Base-by-base conservation (phyloP, 2,329 filamentous ascomycete genomes). In the Coniochaeta sp. region DNA sequence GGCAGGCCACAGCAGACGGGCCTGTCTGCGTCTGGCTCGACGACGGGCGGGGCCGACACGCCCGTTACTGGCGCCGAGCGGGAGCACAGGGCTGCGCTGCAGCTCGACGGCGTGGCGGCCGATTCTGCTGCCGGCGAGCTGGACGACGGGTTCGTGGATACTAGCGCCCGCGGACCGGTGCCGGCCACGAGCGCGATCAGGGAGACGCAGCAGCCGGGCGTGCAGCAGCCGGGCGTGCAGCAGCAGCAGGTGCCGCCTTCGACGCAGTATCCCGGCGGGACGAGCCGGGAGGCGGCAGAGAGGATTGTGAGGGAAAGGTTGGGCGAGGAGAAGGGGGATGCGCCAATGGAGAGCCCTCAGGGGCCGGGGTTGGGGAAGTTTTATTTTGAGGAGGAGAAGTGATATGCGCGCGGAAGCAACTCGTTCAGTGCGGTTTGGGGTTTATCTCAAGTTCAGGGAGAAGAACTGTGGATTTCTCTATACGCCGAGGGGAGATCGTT, bases 101-200 rank as follows among this genome's bases (percentile, higher is more conserved):
- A 85, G 75, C 71, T 87, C 52, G 83, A 89, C 62, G 85, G 84
- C 1, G 76, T 87, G 35, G 79, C 82, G 1, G 66, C 71, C 3
- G 85, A 85, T 60, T 75, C 79, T 31, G 65, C 73, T 3, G 65
- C 65, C 31, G 61, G 61, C 24, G 66, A 5, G 60, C 63, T 33
- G 62, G 77, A 82, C 54, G 75, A 77, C 49, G 65, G 69, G 9
- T 82, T 85, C 55, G 74, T 87, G 22, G 85, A 88, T 65, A 87
- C 83, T 2, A 85, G 83, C 1, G 77, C 78, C 49, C 71, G 77
- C 20, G 77, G 80, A 0, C 81, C 82, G 1, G 71, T 82, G 1
- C 72, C 79, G 14, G 68, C 74, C n/a, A 67, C 64, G 6, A 71
- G 69, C 52, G 67, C 68, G 1, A 60, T 72, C 14, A 60, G 68